Conservation (phyloP, 768 basidiomycete species). For the Saitozyma sp. region DNA sequence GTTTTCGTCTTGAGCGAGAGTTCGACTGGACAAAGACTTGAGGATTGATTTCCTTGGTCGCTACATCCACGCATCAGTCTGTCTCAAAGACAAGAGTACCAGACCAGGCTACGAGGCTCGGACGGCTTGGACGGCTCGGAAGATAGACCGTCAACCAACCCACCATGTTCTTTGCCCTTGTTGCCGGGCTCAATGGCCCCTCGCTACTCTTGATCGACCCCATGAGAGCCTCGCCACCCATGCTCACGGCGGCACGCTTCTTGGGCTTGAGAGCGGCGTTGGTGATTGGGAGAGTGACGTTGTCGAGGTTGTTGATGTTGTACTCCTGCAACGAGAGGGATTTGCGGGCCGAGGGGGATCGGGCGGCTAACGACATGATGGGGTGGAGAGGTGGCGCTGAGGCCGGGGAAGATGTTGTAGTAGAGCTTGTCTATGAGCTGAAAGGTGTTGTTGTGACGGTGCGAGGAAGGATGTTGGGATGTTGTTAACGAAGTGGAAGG, state of each 20-base stretch:
- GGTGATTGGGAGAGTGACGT: constrained; percentile 20
- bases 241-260: constrained; percentile 17
- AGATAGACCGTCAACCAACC: background rate
- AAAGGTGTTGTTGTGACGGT: too few species aligned
- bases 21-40: constrained; percentile 19
- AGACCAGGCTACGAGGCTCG: too few species aligned
- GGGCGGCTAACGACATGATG: constrained; percentile 22
- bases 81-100: too few species aligned
- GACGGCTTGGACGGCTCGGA: too few species aligned
- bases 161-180: background rate
- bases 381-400: too few species aligned
- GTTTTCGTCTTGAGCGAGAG: constrained; percentile 18
- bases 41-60: constrained; percentile 50
- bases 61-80: constrained; percentile 1
- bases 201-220: background rate
- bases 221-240: constrained; percentile 17
- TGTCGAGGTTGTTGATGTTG: constrained; percentile 22
- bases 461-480: too few species aligned
- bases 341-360: constrained; percentile 20
- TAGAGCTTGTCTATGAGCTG: too few species aligned
- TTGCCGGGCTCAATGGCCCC: background rate
- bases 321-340: constrained; percentile 26
- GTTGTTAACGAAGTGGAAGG: too few species aligned
- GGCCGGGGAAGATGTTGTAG: too few species aligned
- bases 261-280: constrained; percentile 14